Conservation (phyloP, 495 filamentous ascomycete species). For the Bryoglossum gracile region DNA sequence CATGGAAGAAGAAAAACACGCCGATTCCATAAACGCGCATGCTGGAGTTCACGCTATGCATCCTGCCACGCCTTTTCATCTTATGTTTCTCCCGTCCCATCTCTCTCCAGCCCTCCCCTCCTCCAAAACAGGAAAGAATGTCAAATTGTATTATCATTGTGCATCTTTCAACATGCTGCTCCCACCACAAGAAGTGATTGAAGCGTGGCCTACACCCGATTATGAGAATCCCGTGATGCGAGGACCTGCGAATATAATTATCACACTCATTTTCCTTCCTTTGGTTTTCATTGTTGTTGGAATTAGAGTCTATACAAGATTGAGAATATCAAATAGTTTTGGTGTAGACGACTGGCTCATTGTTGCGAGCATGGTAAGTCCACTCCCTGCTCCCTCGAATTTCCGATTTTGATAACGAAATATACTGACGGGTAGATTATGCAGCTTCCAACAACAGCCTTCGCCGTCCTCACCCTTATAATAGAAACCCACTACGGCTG, state of each 20-base stretch:
- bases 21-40: too few species aligned
- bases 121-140: too few species aligned
- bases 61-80: too few species aligned
- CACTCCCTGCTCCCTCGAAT: slow-evolving; percentile 14
- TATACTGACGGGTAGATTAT: neutral
- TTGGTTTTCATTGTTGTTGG: slow-evolving; percentile 36
- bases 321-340: slow-evolving; percentile 36
- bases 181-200: slow-evolving; percentile 38
- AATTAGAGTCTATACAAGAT: slow-evolving; percentile 44
- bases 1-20: too few species aligned
- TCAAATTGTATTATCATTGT: too few species aligned
- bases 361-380: slow-evolving; percentile 1
- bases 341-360: slow-evolving; percentile 39
- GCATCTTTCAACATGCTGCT: slow-evolving; percentile 40
- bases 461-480: slow-evolving; percentile 34
- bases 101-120: too few species aligned
- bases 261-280: slow-evolving; percentile 33
- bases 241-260: slow-evolving; percentile 37
- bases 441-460: slow-evolving; percentile 29
- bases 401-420: slow-evolving; percentile 8
- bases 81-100: too few species aligned
- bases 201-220: slow-evolving; percentile 49
- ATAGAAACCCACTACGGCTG: slow-evolving; percentile 38
- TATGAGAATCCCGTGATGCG: slow-evolving; percentile 44
- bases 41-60: too few species aligned